Base-by-base conservation (phyloP, 441 rosid species). In the Melastoma candidum region DNA sequence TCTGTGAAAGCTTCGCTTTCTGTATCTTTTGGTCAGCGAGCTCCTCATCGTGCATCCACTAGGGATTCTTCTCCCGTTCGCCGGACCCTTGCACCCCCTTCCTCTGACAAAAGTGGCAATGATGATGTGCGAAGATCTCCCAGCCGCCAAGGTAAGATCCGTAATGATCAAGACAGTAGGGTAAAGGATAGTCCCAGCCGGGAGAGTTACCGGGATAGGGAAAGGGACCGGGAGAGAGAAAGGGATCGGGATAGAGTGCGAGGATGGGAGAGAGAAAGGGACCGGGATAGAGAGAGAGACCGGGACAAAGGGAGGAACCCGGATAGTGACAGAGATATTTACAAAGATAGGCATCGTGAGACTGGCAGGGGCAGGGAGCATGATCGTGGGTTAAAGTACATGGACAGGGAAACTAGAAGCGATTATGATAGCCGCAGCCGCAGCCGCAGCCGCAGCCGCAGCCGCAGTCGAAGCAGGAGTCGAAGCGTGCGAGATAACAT, bases 1-100 rank as follows among this genome's bases (percentile, higher is more conserved):
- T 93, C 99, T n/a, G 99, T 93, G 61, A 93, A 93, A 83, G 99
- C 99, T 61, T 87, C 99, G 32, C 97, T 93, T 58, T 93, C 99
- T 22, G 99, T 93, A 48, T 93, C 99, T 32, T 93, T 93, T 64
- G 97, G 99, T 48, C 99, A 93, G 77, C 97, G 97, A 47, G 99
- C 99, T 54, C 99, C 99, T 9, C 99, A 93, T 54, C 96, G 97
- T 56, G 99, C 99, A 46, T 93, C 99, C 39, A 93, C 99, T 47
- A 77, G 99, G 74, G 97, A 87, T 69, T 93, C 96, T 2, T 93
- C 99, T 8, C 99, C 99, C 26, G 84, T 93, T 60, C 93, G 96
- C 8, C 95, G 99, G 49, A 83, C 89, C 12, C 12, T 74, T 26
- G 92, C 87, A 6, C 81, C 83, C 3, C 68, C 87, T 25, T 47